Evolutionary conservation across 345 rosid genomes (phyloP).

Genomic region (Eucalyptus microcorys): DNA sequence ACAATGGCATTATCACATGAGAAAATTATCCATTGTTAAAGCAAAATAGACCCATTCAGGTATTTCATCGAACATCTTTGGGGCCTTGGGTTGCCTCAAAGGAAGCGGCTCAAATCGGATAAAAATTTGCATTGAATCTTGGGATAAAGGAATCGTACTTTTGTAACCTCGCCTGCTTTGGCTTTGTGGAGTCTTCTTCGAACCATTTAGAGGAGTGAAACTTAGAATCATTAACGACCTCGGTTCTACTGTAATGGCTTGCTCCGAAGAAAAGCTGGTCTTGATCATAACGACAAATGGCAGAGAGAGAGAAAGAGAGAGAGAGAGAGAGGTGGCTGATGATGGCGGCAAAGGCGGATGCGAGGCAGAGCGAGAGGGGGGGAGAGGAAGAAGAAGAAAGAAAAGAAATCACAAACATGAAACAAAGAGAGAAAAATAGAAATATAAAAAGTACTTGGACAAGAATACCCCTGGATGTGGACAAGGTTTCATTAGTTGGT

Average conservation of each 20-base stretch:
- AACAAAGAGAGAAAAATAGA: background rate
- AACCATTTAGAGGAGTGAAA: slow-evolving; percentile 17
- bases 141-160: background rate
- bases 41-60: background rate
- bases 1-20: background rate
- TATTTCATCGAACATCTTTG: slow-evolving; percentile 15
- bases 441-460: background rate
- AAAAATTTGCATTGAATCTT: background rate
- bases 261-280: background rate
- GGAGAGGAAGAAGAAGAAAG: background rate
- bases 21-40: background rate
- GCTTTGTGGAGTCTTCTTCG: slow-evolving; percentile 41
- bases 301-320: background rate
- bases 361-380: background rate
- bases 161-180: slow-evolving; percentile 31
- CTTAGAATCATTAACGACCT: background rate
- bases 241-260: background rate
- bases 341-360: background rate
- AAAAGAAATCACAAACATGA: background rate
- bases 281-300: background rate
- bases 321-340: background rate
- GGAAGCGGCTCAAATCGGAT: background rate
- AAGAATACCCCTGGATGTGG: accelerated
- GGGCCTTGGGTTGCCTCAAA: background rate
- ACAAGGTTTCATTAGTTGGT: too few relatives aligned